These are phyloP conservation scores for Geosmithia putterillii DNA, from an alignment of 2,329 filamentous ascomycete genomes.

Conservation along the genomic window DNA sequence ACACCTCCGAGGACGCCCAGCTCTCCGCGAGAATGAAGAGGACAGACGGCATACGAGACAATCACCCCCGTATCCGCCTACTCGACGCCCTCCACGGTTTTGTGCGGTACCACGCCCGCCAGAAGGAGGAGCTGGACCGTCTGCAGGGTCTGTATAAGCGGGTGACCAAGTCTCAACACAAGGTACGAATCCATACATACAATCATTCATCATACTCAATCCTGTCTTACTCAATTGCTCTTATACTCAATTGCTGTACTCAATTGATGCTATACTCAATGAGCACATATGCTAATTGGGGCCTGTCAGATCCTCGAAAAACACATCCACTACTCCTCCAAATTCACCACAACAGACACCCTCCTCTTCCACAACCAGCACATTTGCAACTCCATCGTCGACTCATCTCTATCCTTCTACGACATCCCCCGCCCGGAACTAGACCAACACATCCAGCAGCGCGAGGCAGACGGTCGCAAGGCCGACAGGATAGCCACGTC, in stretches of 20 bases:
- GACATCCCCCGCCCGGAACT: constrained; percentile 29
- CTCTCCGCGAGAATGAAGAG: constrained; percentile 16
- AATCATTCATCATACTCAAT: background rate
- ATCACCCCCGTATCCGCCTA: constrained; percentile 24
- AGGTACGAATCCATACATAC: constrained; percentile 6
- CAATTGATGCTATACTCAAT: background rate
- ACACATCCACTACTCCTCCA: constrained; percentile 43
- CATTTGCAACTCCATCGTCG: constrained; percentile 32
- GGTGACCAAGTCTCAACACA: constrained; percentile 20
- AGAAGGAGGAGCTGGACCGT: constrained; percentile 22
- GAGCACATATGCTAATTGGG: background rate
- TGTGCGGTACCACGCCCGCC: constrained; percentile 17
- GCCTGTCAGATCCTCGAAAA: constrained; percentile 34
- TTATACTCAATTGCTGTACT: background rate
- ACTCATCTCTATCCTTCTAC: constrained; percentile 32
- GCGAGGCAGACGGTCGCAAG: constrained; percentile 20
- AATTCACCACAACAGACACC: constrained; percentile 28
- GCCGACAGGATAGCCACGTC: constrained; percentile 35
- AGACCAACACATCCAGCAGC: constrained; percentile 23
- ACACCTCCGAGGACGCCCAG: constrained; percentile 16
- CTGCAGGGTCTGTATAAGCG: constrained; percentile 22
- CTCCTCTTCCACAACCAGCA: constrained; percentile 30
- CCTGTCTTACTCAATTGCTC: background rate
- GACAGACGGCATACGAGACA: constrained; percentile 4
- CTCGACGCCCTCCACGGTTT: constrained; percentile 27